Conservation (phyloP, 345 rosid genomes). For the Aethionema arabicum region DNA sequence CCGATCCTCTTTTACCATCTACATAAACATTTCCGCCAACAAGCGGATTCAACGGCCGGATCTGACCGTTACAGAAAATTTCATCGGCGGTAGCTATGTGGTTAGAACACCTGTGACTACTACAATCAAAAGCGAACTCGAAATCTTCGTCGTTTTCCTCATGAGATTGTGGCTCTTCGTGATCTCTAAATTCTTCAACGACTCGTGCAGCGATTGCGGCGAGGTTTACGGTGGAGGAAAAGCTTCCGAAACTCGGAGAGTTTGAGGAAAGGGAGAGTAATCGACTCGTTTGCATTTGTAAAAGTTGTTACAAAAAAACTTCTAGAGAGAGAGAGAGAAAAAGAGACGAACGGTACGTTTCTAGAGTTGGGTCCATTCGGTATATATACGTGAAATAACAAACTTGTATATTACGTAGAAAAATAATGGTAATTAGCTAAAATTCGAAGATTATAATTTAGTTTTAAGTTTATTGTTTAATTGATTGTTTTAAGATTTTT, state of each 20-base stretch:
- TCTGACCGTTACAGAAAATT: conserved; percentile 62
- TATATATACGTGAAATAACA: conserved; percentile 1
- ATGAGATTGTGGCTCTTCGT: conserved; percentile 14
- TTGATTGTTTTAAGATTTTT: too few relatives aligned
- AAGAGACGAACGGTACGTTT: conserved; percentile 9
- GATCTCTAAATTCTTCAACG: conserved; percentile 45
- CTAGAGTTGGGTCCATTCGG: conserved; percentile 21
- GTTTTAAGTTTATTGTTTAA: too few relatives aligned
- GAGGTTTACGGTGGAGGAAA: conserved; percentile 43
- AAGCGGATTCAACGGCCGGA: conserved; percentile 58
- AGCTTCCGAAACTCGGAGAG: conserved; percentile 43
- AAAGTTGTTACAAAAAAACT: conserved; percentile 3
- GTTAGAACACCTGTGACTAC: conserved; percentile 29
- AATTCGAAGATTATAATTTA: too few relatives aligned
- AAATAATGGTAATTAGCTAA: too few relatives aligned
- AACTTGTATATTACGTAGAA: too few relatives aligned
- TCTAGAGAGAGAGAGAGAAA: conserved; percentile 23
- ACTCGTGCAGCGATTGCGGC: conserved; percentile 52
- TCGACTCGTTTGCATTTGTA: conserved; percentile 43
- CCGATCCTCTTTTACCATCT: conserved; percentile 28
- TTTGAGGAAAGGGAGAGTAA: conserved; percentile 45
- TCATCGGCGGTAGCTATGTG: conserved; percentile 57
- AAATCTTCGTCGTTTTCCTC: conserved; percentile 32
- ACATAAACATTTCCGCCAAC: conserved; percentile 13
- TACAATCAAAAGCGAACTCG: conserved; percentile 53